Evolutionary conservation across 2,329 filamentous ascomycete species (phyloP).

Genomic region (Sordariomycetes sp.): DNA sequence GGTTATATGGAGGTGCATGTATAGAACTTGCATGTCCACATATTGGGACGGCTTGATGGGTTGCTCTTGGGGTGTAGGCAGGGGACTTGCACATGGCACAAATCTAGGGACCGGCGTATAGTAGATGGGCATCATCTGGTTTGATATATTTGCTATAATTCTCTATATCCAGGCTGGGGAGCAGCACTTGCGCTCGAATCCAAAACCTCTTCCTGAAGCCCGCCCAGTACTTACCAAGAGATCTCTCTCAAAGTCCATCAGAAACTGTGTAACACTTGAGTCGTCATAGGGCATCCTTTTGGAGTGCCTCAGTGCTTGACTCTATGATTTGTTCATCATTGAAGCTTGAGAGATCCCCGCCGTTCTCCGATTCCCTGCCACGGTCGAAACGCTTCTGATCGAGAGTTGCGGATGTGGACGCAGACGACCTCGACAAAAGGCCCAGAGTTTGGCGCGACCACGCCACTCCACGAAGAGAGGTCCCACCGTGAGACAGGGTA

Average conservation of each 20-base stretch:
- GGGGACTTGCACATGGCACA: not conserved
- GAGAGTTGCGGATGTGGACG: not conserved
- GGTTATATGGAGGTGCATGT: not conserved
- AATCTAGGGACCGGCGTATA: not conserved
- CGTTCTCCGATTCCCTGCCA: conserved; percentile 4
- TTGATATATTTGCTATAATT: not conserved
- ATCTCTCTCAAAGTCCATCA: conserved; percentile 5
- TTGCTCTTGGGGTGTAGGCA: not conserved
- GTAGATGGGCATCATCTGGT: not conserved
- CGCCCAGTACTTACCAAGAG: not conserved
- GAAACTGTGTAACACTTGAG: conserved; percentile 5
- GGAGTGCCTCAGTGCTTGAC: conserved; percentile 83
- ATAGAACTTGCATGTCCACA: not conserved
- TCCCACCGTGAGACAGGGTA: conserved; percentile 2
- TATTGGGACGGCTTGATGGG: not conserved
- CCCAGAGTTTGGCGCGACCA: conserved; percentile 16
- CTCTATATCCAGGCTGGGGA: not conserved
- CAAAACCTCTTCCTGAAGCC: not conserved
- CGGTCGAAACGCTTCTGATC: not conserved
- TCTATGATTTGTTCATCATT: conserved; percentile 95
- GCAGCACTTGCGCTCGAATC: not conserved
- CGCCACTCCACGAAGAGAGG: not conserved
- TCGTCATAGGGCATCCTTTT: conserved; percentile 4
- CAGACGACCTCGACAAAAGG: conserved; percentile 28
- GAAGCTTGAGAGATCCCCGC: conserved; percentile 43